Evolutionary conservation across 345 rosid species (phyloP), one percentile per base, ranked within the genome.

Genomic region (Clarkia xantiana): DNA sequence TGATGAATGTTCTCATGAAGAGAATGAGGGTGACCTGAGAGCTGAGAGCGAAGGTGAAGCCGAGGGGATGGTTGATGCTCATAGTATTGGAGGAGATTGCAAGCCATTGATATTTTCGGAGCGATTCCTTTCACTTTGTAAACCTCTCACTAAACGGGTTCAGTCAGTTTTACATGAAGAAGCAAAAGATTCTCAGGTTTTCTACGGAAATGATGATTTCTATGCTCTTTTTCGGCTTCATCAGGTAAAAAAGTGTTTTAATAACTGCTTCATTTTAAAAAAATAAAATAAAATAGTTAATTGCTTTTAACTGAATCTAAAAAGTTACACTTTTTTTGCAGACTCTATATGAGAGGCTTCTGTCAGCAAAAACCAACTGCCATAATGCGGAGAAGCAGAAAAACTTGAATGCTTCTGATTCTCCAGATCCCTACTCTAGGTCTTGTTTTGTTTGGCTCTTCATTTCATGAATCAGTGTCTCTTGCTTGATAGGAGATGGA

Each of bases 121-220:
- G 62, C 76, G 77, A 42, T 73, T 78, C 63, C 73, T 80, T 23
- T 50, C 62, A 45, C 69, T 78, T 0, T 89, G 73, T 46, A 91
- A 81, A 77, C 98, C 96, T 67, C 94, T 91, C 51, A 65, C 79
- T 11, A 91, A 82, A 73, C 76, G 82, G 68, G 86, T 81, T 40
- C 60, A 68, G 40, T 61, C 62, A 29, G 70, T 49, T 60, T 64
- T 59, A 55, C 71, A 62, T 58, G 73, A 69, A 50, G 80, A 64
- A 52, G 72, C 67, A 44, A 69, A 61, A 62, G 69, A 65, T 48
- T 70, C 78, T 56, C 66, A 65, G 59, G 69, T 86, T 41, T 91
- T 82, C 69, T 91, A 91, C 57, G 94, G 87, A 60, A 91, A 84
- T 58, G 96, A 91, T 44, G 90, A 91, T 71, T 84, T 91, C 68